These are phyloP conservation scores for Pseudocercospora musae DNA, from an alignment of 2,329 filamentous ascomycete species.

Conservation along the genomic window DNA sequence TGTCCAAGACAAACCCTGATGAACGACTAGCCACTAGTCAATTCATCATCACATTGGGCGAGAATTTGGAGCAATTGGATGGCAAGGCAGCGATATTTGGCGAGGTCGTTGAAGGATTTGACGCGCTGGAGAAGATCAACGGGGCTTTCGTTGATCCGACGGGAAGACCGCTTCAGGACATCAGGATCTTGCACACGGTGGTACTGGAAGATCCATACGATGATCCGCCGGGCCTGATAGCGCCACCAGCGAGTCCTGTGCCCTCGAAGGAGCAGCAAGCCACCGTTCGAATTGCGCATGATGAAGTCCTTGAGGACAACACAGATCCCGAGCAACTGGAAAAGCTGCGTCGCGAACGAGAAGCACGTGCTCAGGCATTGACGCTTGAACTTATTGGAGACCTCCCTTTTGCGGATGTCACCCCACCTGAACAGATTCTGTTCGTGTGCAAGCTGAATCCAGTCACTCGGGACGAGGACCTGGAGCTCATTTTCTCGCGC, in stretches of 20 bases:
- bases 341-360: conserved; percentile 75
- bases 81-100: conserved; percentile 94
- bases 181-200: conserved; percentile 88
- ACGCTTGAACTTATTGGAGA: conserved; percentile 98
- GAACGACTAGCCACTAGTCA: conserved; percentile 81
- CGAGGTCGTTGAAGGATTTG: conserved; percentile 93
- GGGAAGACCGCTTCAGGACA: conserved; percentile 86
- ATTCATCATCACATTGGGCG: conserved; percentile 87
- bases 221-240: conserved; percentile 72
- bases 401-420: conserved; percentile 93
- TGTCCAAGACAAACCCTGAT: conserved; percentile 72
- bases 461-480: conserved; percentile 88
- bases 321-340: conserved; percentile 79
- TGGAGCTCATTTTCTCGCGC: conserved; percentile 93
- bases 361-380: conserved; percentile 88
- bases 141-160: conserved; percentile 80
- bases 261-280: conserved; percentile 83
- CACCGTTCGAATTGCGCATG: conserved; percentile 86
- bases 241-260: conserved; percentile 74
- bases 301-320: conserved; percentile 75
- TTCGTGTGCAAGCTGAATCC: conserved; percentile 99
- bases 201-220: conserved; percentile 88
- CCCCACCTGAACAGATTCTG: conserved; percentile 92
- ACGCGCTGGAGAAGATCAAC: conserved; percentile 91
- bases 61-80: conserved; percentile 85